phyloP scores from a whole-genome alignment of 495 filamentous ascomycete species.

The Tuber aestivum region DNA sequence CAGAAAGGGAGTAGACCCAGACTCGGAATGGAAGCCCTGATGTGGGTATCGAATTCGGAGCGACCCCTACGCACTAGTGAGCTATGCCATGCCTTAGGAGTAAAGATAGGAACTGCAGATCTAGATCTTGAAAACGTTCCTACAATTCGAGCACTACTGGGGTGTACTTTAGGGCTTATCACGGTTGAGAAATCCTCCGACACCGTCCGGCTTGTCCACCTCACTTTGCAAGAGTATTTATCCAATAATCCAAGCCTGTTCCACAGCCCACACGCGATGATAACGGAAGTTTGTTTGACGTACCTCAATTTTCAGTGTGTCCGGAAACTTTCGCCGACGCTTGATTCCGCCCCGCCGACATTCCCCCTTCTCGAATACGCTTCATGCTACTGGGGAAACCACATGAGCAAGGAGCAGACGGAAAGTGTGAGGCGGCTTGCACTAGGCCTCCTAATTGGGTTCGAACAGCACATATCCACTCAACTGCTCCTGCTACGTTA shows the following conservation, averaged over 20 bases:
- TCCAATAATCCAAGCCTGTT: not conserved
- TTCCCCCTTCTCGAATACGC: not conserved
- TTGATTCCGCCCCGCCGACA: not conserved
- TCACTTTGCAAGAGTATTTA: not conserved
- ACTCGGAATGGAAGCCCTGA: not conserved
- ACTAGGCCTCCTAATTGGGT: not conserved
- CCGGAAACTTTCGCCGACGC: not conserved
- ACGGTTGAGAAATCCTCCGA: not conserved
- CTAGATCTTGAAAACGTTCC: not conserved
- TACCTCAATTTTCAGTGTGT: not conserved
- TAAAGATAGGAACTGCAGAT: not conserved
- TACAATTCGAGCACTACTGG: not conserved
- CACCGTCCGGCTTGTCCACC: not conserved
- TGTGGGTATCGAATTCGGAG: not conserved
- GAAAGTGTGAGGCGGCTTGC: not conserved
- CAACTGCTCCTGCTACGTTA: not conserved
- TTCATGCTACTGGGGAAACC: not conserved
- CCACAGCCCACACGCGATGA: not conserved
- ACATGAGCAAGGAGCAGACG: not conserved
- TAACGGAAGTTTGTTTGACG: not conserved
- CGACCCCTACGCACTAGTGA: not conserved
- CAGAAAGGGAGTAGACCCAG: not conserved
- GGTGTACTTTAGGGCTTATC: not conserved
- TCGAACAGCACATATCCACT: not conserved
- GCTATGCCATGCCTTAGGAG: not conserved